A percentile compares a stretch with the other conserved stretches of the same genome.
Evolutionary conservation across 257 asterid species (phyloP).

Genomic region (Ilex aquifolium): DNA sequence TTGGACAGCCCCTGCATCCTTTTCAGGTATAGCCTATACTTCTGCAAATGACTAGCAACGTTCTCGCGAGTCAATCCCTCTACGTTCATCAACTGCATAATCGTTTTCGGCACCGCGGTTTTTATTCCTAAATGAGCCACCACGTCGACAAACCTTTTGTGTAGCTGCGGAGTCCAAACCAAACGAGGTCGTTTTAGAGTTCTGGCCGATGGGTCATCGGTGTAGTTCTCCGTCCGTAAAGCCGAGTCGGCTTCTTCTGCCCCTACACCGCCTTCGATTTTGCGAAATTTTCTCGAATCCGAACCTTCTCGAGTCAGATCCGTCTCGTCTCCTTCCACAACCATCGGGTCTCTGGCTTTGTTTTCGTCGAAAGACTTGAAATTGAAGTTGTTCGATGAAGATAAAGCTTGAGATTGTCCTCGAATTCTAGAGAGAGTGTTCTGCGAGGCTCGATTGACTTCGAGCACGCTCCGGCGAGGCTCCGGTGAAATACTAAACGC

Average conservation of each 20-base stretch:
- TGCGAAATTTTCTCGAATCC: constrained; percentile 52
- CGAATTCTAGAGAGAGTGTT: constrained; percentile 53
- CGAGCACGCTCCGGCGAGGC: constrained; percentile 43
- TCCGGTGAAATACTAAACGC: constrained; percentile 80
- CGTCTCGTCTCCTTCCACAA: constrained; percentile 16
- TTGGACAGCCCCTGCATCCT: constrained; percentile 69
- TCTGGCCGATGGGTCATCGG: constrained; percentile 54
- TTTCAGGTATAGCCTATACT: constrained; percentile 71
- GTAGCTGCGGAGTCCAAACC: constrained; percentile 95
- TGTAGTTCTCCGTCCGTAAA: constrained; percentile 27
- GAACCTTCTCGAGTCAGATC: constrained; percentile 48
- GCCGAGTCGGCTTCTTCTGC: constrained; percentile 25
- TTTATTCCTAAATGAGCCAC: constrained; percentile 79
- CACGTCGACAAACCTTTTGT: constrained; percentile 84
- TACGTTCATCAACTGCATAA: constrained; percentile 93
- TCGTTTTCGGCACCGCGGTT: constrained; percentile 83
- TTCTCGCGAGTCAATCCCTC: constrained; percentile 90
- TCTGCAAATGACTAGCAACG: constrained; percentile 93
- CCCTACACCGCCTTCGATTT: constrained; percentile 19
- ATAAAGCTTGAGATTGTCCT: constrained; percentile 5
- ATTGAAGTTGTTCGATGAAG: constrained; percentile 6
- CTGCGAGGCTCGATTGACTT: constrained; percentile 75
- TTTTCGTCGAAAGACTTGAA: constrained; percentile 34
- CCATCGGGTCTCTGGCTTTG: constrained; percentile 19
- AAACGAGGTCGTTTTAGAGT: constrained; percentile 73